Percentiles rank a stretch among this genome's conserved stretches.
Evolutionary conservation across 148 eudicot genomes (phyloP).

Genomic region (Polygonum maritimum): DNA sequence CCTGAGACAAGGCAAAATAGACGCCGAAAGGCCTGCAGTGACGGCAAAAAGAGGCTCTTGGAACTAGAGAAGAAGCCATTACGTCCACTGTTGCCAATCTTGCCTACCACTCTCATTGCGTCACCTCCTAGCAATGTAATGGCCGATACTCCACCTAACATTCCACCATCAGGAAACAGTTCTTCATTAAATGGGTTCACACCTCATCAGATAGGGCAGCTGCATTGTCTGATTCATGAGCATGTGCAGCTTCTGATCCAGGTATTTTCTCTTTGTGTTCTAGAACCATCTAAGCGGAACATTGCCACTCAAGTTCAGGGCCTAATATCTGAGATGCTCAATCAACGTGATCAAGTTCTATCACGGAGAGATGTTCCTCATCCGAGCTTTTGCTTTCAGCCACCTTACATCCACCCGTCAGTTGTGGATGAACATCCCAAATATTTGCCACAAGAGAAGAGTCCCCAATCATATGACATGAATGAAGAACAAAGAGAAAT

Average conservation of each 20-base stretch:
- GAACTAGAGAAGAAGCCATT: constrained; percentile 43
- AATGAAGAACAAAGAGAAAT: constrained; percentile 26
- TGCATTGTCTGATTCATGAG: constrained; percentile 71
- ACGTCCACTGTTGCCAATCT: constrained; percentile 47
- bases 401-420: constrained; percentile 36
- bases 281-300: constrained; percentile 59
- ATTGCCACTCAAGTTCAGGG: constrained; percentile 70
- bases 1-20: constrained; percentile 73
- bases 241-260: constrained; percentile 92
- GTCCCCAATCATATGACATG: constrained; percentile 20
- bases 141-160: constrained; percentile 20
- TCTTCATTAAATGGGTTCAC: constrained; percentile 46
- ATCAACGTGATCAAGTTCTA: constrained; percentile 49
- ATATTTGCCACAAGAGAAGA: constrained; percentile 17
- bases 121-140: constrained; percentile 26
- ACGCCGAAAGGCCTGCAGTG: constrained; percentile 31
- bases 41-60: constrained; percentile 23
- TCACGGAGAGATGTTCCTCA: constrained; percentile 49
- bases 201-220: constrained; percentile 77
- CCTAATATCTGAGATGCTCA: constrained; percentile 50
- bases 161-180: constrained; percentile 26
- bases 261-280: constrained; percentile 67
- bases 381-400: constrained; percentile 45
- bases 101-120: constrained; percentile 38
- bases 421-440: constrained; percentile 24